Base-by-base conservation (phyloP, 768 basidiomycete genomes). In the Butyriboletus loyo region DNA sequence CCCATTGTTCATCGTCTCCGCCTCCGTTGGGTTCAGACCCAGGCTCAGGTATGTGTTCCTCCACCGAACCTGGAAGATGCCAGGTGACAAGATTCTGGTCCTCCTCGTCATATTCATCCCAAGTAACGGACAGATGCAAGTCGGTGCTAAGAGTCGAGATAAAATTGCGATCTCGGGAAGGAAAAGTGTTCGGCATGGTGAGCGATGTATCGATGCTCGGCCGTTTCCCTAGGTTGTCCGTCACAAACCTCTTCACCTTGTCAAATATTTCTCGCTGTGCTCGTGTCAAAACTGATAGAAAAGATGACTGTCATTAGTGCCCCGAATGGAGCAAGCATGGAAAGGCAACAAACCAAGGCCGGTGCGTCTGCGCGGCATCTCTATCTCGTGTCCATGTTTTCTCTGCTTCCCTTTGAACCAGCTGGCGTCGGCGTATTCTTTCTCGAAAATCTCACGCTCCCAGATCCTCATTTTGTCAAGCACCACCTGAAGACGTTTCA, bases 331-430 rank as follows among this genome's bases (percentile, higher is more conserved):
- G 4, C 8, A 10, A 6, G 5, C 11, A 39, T 7, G 19, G 14
- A 45, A 45, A 40, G 42, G 40, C 39, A 14, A 76, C 80, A 35
- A 55, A 92, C 92, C 81, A n/a, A 92, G 71, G 49, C 82, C 80
- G 3, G 75, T 74, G 66, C 74, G 79, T 66, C 76, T 84, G 63
- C 71, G 76, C 27, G 77, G 83, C 53, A 75, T 71, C 63, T 87
- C 87, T 73, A 84, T 75, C 59, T 84, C 83, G 54, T 82, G 80
- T 39, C 81, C 70, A 61, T 87, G 81, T 67, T 87, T 92, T 35
- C 73, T 74, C 65, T 94, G 92, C 74, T 98, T 97, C 13, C 94
- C 92, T 72, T 93, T 95, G 69, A 88, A 89, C 92, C 93, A 98
- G 61, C 86, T 94, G 60, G 84, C 56, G 66, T 98, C 96, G 7